phyloP scores from a whole-genome alignment of 129 eudicot genomes.

The Lonicera japonica region DNA sequence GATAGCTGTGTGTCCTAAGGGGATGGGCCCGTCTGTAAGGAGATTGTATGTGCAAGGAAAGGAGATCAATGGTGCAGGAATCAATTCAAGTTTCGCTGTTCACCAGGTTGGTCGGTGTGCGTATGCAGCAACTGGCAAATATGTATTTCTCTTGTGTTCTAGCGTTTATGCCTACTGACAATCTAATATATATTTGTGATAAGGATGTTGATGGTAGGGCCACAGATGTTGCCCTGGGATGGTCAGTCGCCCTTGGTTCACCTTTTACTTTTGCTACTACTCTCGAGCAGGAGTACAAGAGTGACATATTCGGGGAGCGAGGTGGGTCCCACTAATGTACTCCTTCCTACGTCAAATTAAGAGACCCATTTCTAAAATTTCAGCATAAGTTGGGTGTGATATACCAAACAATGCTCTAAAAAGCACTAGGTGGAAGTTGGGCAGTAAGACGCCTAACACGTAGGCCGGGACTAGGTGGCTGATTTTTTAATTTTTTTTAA shows the following conservation, averaged over 20 bases:
- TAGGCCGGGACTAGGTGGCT: too few relatives aligned
- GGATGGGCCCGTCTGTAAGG: conserved; percentile 99
- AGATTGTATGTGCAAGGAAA: conserved; percentile 90
- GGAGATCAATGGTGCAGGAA: conserved; percentile 92
- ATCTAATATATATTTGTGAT: conserved; percentile 3
- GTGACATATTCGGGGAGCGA: conserved; percentile 96
- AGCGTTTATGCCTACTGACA: background rate
- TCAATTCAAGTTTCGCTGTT: conserved; percentile 91
- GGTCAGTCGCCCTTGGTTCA: conserved; percentile 98
- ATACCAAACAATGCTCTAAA: too few relatives aligned
- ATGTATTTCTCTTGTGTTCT: background rate
- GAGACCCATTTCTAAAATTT: too few relatives aligned
- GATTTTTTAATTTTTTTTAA: too few relatives aligned
- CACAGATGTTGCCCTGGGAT: conserved; percentile 93
- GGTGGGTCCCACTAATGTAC: conserved; percentile 28
- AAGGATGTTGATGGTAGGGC: conserved; percentile 99
- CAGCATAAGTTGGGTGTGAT: too few relatives aligned
- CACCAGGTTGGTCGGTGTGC: conserved; percentile 62
- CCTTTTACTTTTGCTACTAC: conserved; percentile 98
- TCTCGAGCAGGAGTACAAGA: conserved; percentile 84
- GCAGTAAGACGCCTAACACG: too few relatives aligned
- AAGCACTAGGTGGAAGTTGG: too few relatives aligned
- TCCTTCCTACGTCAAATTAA: too few relatives aligned
- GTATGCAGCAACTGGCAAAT: background rate
- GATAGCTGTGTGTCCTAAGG: conserved; percentile 97